Evolutionary conservation across 73 alveolate genomes (phyloP), one percentile per base, ranked within the genome.

Genomic region (Durusdinium trenchii): DNA sequence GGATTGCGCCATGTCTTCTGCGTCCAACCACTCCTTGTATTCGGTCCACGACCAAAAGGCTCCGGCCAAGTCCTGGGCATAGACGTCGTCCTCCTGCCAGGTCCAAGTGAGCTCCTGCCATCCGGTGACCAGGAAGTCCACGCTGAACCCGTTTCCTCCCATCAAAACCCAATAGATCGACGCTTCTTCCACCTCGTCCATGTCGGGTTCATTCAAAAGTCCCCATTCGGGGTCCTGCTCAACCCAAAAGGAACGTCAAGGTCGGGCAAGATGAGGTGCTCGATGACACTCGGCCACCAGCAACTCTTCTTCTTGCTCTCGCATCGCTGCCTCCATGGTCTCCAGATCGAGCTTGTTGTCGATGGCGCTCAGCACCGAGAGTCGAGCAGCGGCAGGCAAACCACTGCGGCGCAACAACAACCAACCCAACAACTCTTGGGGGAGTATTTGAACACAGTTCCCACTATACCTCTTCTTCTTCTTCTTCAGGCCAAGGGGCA

Each of bases 41-140:
- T 86, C 95, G 5, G 83, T 0, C 95, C 95, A 86, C 0, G 95
- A 3, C 95, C 92, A 81, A 60, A 20, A 76, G 42, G 5, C 18
- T 42, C 95, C 95, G 14, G 36, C 64, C 5, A 4, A 7, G 43
- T 86, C 95, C 47, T 28, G 32, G 10, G 84, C 54, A n/a, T 60
- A 86, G 38, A 36, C 54, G 35, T 86, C 95, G n/a, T 69, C 95
- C 2, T 86, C 95, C 26, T 12, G 46, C 79, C 82, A 86, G 12
- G 46, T 42, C 95, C 95, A 86, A 0, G 35, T 43, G 28, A 57
- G 12, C n/a, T 16, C 62, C 10, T 14, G 43, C 62, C 82, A 20
- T 42, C 83, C 0, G 60, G 82, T 0, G 32, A 12, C 61, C 45
- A 43, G 0, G 60, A 7, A 35, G 30, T 7, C 84, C 95, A 60